A percentile compares a stretch with the other conserved stretches of the same genome.
phyloP scores from a whole-genome alignment of 164 flowering plant species.

The Nymphaea colorata region DNA sequence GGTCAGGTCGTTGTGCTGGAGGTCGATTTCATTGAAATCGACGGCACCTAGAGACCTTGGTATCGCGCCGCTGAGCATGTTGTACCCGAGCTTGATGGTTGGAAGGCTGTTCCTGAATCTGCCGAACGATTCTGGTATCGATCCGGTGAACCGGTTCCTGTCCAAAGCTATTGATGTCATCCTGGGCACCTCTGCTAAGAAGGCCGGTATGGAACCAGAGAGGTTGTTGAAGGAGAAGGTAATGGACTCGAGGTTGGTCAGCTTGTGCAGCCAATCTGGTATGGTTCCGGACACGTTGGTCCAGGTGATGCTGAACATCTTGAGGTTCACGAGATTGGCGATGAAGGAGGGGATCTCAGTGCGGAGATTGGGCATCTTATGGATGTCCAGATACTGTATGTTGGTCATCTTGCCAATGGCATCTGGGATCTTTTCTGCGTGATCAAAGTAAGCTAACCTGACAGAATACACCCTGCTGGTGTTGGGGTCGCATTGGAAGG shows the following conservation, averaged over 20 bases:
- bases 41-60: slow-evolving; percentile 30
- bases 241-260: slow-evolving; percentile 25
- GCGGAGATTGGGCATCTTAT: slow-evolving; percentile 36
- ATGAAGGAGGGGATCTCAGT: slow-evolving; percentile 46
- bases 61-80: slow-evolving; percentile 43
- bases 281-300: slow-evolving; percentile 49
- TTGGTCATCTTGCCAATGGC: slow-evolving; percentile 49
- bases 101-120: slow-evolving; percentile 5
- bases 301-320: slow-evolving; percentile 26
- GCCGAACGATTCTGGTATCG: slow-evolving; percentile 39
- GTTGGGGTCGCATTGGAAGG: slow-evolving; percentile 27
- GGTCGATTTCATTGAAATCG: slow-evolving; percentile 21
- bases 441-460: slow-evolving; percentile 20
- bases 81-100: slow-evolving; percentile 38
- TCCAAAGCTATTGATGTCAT: slow-evolving; percentile 30
- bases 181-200: slow-evolving; percentile 24
- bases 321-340: slow-evolving; percentile 45
- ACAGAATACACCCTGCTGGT: slow-evolving; percentile 41
- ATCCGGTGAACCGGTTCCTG: slow-evolving; percentile 48
- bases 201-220: slow-evolving; percentile 50
- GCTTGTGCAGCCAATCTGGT: slow-evolving; percentile 39
- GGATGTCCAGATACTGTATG: slow-evolving; percentile 39
- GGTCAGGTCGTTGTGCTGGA: slow-evolving; percentile 35
- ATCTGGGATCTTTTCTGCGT: slow-evolving; percentile 48
- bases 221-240: slow-evolving; percentile 48